Percentiles rank a stretch among this genome's conserved stretches.
phyloP scores from a whole-genome alignment of 305 asterid genomes.

The Fraxinus latifolia region DNA sequence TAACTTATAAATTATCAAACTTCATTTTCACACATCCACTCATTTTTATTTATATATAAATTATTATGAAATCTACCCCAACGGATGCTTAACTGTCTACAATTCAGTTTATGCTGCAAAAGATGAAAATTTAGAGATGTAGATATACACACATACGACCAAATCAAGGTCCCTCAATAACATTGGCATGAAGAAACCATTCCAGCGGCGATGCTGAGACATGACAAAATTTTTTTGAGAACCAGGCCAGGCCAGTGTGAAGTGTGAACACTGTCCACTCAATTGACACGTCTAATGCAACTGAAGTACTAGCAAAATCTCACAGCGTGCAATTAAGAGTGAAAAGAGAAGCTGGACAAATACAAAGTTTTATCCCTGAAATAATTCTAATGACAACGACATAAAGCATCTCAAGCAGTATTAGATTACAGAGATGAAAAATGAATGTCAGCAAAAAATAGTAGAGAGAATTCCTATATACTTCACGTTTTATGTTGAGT shows the following conservation, averaged over 20 bases:
- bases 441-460: not conserved
- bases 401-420: constrained; percentile 12
- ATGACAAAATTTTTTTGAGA: not conserved
- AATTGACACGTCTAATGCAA: not conserved
- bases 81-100: not conserved
- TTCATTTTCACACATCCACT: not conserved
- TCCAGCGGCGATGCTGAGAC: not conserved
- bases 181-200: not conserved
- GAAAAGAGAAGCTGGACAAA: not conserved
- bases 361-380: not conserved
- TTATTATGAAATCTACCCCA: not conserved
- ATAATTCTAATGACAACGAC: not conserved
- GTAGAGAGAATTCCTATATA: constrained; percentile 18
- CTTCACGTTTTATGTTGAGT: constrained; percentile 54
- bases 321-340: not conserved
- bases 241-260: not conserved
- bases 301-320: not conserved
- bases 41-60: no score
- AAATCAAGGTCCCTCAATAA: not conserved
- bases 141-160: not conserved
- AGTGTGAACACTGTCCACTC: not conserved
- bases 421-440: not conserved
- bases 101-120: no score
- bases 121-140: no score
- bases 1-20: not conserved